Percentiles rank a stretch among this genome's conserved stretches.
Conservation (phyloP, 805 yeast genomes). For the Sugiyamaella chiloensis region DNA sequence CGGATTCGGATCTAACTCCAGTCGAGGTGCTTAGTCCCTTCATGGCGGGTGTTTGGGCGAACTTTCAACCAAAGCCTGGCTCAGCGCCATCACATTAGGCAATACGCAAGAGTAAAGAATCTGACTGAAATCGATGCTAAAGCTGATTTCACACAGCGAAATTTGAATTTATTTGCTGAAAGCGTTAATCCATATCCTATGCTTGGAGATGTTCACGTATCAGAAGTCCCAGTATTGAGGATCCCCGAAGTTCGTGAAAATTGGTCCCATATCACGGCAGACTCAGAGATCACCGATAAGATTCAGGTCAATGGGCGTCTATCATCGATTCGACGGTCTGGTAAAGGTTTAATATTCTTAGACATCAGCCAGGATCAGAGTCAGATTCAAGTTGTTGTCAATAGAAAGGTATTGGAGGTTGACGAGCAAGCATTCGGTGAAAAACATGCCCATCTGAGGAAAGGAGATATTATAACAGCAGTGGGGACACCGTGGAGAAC, state of each 20-base stretch:
- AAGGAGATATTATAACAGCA: conserved; percentile 70
- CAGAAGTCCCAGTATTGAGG: conserved; percentile 1
- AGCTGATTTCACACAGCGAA: conserved; percentile 21
- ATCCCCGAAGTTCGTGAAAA: conserved; percentile 13
- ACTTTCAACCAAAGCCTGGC: too few relatives aligned
- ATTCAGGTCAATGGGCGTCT: conserved; percentile 54
- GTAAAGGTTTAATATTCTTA: conserved; percentile 65
- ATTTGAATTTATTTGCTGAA: neutral
- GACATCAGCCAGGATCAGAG: conserved; percentile 62
- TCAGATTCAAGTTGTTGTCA: conserved; percentile 61
- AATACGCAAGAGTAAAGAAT: neutral
- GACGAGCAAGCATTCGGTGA: conserved; percentile 42
- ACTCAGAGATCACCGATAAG: neutral
- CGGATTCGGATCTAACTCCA: neutral
- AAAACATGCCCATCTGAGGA: conserved; percentile 43
- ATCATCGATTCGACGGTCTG: conserved; percentile 54
- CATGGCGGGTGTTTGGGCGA: too few relatives aligned
- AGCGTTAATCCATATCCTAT: conserved; percentile 14
- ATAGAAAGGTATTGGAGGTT: conserved; percentile 42
- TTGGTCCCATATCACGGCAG: conserved; percentile 1
- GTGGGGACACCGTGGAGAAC: conserved; percentile 74
- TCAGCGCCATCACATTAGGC: too few relatives aligned
- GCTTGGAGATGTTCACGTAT: conserved; percentile 7
- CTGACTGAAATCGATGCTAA: conserved; percentile 6
- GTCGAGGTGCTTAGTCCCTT: neutral